Conservation (phyloP, 768 basidiomycete genomes). For the Lanmaoa rubissima region DNA sequence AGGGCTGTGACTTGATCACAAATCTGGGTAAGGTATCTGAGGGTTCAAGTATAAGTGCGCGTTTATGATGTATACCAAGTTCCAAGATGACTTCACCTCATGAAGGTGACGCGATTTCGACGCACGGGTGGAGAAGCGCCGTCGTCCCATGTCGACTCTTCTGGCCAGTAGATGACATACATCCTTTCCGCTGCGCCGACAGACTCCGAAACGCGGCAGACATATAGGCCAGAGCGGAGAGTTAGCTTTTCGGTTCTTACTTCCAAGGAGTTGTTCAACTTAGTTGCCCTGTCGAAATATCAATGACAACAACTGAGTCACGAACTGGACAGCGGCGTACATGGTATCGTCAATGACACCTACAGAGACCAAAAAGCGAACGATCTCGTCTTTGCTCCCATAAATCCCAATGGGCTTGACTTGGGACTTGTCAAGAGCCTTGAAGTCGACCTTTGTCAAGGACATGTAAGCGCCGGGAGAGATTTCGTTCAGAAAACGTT, state of each 20-base stretch:
- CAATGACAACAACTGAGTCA: not conserved
- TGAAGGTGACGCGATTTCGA: slow-evolving; percentile 57
- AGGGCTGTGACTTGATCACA: slow-evolving; percentile 52
- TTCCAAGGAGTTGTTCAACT: slow-evolving; percentile 7
- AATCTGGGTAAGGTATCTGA: slow-evolving; percentile 58
- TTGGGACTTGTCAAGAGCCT: slow-evolving; percentile 42
- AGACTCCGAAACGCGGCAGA: slow-evolving; percentile 29
- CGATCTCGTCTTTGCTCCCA: slow-evolving; percentile 51
- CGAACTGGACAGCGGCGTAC: slow-evolving; percentile 33
- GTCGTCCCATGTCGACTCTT: slow-evolving; percentile 58
- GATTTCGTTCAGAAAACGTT: slow-evolving; percentile 45
- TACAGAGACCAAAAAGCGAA: slow-evolving; percentile 42
- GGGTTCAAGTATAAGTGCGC: not conserved
- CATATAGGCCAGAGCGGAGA: slow-evolving; percentile 53
- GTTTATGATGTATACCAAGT: not conserved
- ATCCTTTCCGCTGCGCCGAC: slow-evolving; percentile 21
- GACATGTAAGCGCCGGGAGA: slow-evolving; percentile 53
- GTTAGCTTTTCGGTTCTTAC: slow-evolving; percentile 10
- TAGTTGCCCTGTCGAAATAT: slow-evolving; percentile 11
- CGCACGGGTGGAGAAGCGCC: slow-evolving; percentile 43
- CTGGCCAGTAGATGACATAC: slow-evolving; percentile 62
- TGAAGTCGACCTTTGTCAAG: slow-evolving; percentile 57
- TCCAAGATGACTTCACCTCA: slow-evolving; percentile 40
- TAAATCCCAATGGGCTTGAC: slow-evolving; percentile 56
- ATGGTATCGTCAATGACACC: slow-evolving; percentile 35